Conservation (phyloP, 768 basidiomycete species). For the Rhodosporidiobolus odoratus region DNA sequence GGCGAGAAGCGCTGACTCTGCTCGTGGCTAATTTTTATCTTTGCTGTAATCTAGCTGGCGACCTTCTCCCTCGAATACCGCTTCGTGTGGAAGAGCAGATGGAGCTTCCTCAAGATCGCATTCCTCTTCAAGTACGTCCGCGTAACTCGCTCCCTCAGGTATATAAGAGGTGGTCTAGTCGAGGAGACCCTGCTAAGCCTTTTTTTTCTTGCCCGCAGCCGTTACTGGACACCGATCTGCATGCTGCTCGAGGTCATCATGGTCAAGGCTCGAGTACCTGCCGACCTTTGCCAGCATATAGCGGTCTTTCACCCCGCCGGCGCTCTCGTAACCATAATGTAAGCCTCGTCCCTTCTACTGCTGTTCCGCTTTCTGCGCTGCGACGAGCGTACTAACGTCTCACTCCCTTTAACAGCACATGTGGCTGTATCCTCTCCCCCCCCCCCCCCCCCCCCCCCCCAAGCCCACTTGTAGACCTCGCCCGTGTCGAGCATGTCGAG, state of each 20-base stretch:
- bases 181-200: background rate
- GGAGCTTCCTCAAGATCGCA: background rate
- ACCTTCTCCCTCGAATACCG: conserved; percentile 17
- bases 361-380: background rate
- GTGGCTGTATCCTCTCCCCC: too few species aligned
- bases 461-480: too few species aligned
- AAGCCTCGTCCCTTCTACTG: background rate
- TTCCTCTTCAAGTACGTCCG: conserved; percentile 23
- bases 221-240: conserved; percentile 15
- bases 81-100: conserved; percentile 1
- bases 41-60: background rate
- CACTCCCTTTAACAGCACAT: background rate
- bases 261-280: conserved; percentile 4
- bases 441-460: too few species aligned
- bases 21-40: too few species aligned
- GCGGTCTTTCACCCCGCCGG: background rate
- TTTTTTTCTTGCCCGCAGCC: background rate
- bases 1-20: too few species aligned
- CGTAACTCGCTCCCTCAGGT: background rate
- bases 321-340: background rate
- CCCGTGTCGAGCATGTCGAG: too few species aligned
- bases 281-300: background rate
- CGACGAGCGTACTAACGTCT: background rate
- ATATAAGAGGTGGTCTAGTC: too few species aligned
- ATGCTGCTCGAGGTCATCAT: background rate